Evolutionary conservation across 1,284 basidiomycete genomes (phyloP).

Genomic region (Leucoagaricus sp.): DNA sequence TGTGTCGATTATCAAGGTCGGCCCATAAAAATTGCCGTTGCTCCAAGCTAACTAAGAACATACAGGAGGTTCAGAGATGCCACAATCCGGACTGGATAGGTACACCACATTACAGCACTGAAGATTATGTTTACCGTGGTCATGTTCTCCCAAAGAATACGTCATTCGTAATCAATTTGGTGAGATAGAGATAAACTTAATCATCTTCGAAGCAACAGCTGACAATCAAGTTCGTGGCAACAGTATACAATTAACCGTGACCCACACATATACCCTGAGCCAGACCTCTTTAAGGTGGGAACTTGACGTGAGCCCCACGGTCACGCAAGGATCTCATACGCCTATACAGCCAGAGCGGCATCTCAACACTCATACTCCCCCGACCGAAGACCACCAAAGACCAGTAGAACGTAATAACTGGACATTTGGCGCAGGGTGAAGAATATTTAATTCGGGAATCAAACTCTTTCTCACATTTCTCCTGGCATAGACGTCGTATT

Average conservation of each 20-base stretch:
- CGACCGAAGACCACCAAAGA: constrained; percentile 29
- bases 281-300: constrained; percentile 24
- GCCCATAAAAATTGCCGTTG: neutral
- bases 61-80: constrained; percentile 32
- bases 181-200: constrained; percentile 14
- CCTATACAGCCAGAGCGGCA: constrained; percentile 29
- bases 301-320: neutral
- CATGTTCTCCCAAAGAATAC: constrained; percentile 36
- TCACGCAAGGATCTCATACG: neutral
- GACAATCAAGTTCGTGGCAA: neutral
- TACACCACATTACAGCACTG: constrained; percentile 31
- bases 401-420: constrained; percentile 26
- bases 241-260: constrained; percentile 36
- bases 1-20: constrained; percentile 25
- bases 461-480: no score
- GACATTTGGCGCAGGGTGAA: constrained; percentile 30
- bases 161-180: constrained; percentile 33
- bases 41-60: neutral
- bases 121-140: constrained; percentile 33
- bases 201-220: neutral
- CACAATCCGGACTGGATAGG: constrained; percentile 35
- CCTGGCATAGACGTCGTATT: no score
- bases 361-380: constrained; percentile 24
- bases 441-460: no score
- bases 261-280: constrained; percentile 27